Conservation (phyloP, 2,329 filamentous ascomycete genomes). For the Trichoderma koningiopsis region DNA sequence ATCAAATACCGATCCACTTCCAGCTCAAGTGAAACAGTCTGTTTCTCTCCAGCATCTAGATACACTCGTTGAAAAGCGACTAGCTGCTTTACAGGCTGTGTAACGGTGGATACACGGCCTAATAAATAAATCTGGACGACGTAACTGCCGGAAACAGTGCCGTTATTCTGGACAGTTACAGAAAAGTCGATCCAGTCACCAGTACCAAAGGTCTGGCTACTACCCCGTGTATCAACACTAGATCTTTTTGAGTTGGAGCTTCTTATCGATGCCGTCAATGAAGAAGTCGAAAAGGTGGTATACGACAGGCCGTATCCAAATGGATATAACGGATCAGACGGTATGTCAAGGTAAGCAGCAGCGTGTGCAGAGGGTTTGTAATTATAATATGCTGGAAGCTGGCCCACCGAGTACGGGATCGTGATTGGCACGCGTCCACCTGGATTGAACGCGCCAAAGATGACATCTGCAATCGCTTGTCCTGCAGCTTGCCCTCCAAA, state of each 20-base stretch:
- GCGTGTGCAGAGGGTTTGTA: constrained; percentile 22
- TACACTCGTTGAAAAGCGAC: constrained; percentile 23
- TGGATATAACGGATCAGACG: constrained; percentile 17
- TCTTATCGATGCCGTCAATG: constrained; percentile 9
- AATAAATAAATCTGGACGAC: constrained; percentile 20
- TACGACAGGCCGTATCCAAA: constrained; percentile 24
- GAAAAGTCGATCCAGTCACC: constrained; percentile 23
- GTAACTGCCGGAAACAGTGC: constrained; percentile 18
- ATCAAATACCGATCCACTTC: constrained; percentile 25
- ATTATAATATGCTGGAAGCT: constrained; percentile 22
- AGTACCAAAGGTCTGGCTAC: not conserved
- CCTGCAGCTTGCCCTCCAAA: constrained; percentile 22
- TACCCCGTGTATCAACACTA: not conserved
- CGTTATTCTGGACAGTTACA: constrained; percentile 9
- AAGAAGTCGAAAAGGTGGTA: constrained; percentile 17
- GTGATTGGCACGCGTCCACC: constrained; percentile 20
- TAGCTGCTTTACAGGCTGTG: constrained; percentile 22
- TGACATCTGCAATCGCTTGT: constrained; percentile 21
- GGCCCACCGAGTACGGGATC: constrained; percentile 10
- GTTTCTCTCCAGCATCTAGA: constrained; percentile 22
- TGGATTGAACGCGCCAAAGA: constrained; percentile 22
- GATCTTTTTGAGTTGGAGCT: not conserved
- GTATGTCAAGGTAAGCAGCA: constrained; percentile 18
- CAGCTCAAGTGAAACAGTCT: not conserved
- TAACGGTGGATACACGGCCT: constrained; percentile 22